Base-by-base conservation (phyloP, 2,329 filamentous ascomycete species). In the Aspergillus flavus region DNA sequence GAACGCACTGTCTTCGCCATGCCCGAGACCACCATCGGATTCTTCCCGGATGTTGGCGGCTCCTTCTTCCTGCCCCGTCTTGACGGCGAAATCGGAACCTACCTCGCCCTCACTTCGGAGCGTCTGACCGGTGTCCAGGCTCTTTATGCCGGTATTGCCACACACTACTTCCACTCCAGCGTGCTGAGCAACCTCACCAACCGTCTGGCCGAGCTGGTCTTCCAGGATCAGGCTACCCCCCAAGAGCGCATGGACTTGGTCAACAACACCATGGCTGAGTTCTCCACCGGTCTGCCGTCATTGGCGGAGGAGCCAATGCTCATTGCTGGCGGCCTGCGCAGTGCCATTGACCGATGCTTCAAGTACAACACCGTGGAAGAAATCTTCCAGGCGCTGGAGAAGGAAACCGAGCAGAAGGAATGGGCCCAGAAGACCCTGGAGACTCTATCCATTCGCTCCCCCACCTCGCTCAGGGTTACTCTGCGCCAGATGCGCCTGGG, bases 11-110 rank as follows among this genome's bases (percentile, higher is more conserved):
- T 96, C 55, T 98, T 99, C 73, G 94, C 96, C 70, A 99, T 99
- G 95, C 95, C 95, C 34, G 95, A 99, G 82, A 99, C 95, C 4
- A 96, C 89, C 10, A 99, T 99, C 74, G 95, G 95, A 45, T 97
- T 98, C 84, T 99, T 99, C 85, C 95, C 96, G 7, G 96, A 99
- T 74, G 95, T 99, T 56, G 95, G 95, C 65, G 96, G 91, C 36
- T 96, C 92, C 12, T 99, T 98, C 83, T 98, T 98, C 84, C 84
- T 99, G 59, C 92, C 95, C 19, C 87, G 93, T 66, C 89, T 99
- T 84, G 89, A 96, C 72, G 95, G 95, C 57, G 83, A 89, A 63
- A 80, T 96, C 61, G 95, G 95, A 62, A 97, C 92, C 23, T 99
- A 98, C 79, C 88, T 99, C 50, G 95, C 93, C 23, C 84, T 99